Percentiles rank a stretch among this genome's conserved stretches.
Evolutionary conservation across 306 rosid genomes (phyloP).

Genomic region (Neltuma alba): DNA sequence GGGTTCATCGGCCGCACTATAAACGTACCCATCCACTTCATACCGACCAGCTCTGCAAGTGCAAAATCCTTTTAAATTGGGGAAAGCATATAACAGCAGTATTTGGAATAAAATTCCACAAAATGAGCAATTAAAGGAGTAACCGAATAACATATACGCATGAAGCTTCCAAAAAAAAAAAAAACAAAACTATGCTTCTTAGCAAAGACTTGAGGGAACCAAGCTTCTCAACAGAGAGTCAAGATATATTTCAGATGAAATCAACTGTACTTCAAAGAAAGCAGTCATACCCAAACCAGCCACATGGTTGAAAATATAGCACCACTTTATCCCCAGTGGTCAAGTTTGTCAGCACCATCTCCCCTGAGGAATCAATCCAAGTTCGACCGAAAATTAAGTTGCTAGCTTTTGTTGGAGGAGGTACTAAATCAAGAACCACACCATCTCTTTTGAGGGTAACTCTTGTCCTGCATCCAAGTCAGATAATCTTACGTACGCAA

Average conservation of each 20-base stretch:
- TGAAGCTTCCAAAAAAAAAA: not conserved
- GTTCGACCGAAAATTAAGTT: constrained; percentile 76
- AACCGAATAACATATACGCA: constrained; percentile 9
- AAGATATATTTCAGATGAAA: not conserved
- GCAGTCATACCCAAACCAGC: constrained; percentile 70
- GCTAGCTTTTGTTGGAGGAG: constrained; percentile 74
- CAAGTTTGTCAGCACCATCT: constrained; percentile 67
- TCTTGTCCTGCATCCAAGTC: constrained; percentile 66
- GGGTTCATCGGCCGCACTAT: constrained; percentile 48
- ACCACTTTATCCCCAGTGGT: constrained; percentile 79
- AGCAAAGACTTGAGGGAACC: constrained; percentile 6
- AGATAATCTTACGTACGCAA: constrained; percentile 16
- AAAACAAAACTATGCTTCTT: not conserved
- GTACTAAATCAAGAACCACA: constrained; percentile 68
- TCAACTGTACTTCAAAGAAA: not conserved
- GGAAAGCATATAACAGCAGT: not conserved
- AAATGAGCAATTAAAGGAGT: constrained; percentile 11
- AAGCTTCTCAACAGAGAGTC: not conserved
- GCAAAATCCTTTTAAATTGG: constrained; percentile 7
- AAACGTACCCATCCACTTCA: constrained; percentile 69
- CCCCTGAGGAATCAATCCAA: constrained; percentile 78
- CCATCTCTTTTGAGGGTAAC: constrained; percentile 80
- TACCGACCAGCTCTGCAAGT: constrained; percentile 65
- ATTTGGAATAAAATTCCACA: not conserved
- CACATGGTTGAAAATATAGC: constrained; percentile 77